Percentiles rank a stretch among this genome's conserved stretches.
These are phyloP conservation scores for Fonticula alba DNA, from an alignment of 78 protist species.

Conservation along the genomic window DNA sequence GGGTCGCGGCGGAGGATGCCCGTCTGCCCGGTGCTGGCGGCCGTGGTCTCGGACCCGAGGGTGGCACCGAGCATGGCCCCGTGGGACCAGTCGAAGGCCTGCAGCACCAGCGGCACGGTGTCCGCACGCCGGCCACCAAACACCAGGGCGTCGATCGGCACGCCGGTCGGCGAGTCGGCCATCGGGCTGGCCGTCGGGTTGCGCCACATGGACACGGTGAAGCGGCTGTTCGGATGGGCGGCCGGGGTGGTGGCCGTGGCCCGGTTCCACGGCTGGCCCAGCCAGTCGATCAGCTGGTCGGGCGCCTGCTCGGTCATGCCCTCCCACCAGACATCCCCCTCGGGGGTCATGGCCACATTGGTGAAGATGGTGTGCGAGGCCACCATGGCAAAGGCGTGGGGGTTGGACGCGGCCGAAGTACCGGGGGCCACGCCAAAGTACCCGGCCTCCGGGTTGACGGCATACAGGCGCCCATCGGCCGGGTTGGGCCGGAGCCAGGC, in stretches of 20 bases:
- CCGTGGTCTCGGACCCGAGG: too few relatives aligned
- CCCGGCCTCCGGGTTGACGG: constrained; percentile 79
- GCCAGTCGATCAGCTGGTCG: constrained; percentile 25
- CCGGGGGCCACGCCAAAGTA: constrained; percentile 90
- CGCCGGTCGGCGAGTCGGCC: constrained; percentile 52
- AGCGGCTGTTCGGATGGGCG: constrained; percentile 73
- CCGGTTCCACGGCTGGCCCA: constrained; percentile 49
- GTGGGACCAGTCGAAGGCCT: constrained; percentile 1
- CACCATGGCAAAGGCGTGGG: constrained; percentile 40
- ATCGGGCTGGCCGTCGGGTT: constrained; percentile 53
- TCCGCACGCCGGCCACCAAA: constrained; percentile 71
- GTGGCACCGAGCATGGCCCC: too few relatives aligned
- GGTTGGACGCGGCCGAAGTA: constrained; percentile 46
- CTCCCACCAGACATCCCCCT: constrained; percentile 84
- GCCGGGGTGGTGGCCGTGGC: constrained; percentile 21
- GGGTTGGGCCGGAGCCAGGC: constrained; percentile 50
- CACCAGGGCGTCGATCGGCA: constrained; percentile 63
- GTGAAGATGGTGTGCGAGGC: constrained; percentile 50
- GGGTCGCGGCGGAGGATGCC: too few relatives aligned
- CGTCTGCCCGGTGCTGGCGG: too few relatives aligned
- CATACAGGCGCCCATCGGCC: constrained; percentile 36
- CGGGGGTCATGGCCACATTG: constrained; percentile 62
- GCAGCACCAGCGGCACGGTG: constrained; percentile 48
- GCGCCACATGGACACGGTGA: constrained; percentile 48
- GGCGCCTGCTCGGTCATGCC: not conserved